phyloP scores from a whole-genome alignment of 148 eudicot species.

The Chenopodium berlandieri region DNA sequence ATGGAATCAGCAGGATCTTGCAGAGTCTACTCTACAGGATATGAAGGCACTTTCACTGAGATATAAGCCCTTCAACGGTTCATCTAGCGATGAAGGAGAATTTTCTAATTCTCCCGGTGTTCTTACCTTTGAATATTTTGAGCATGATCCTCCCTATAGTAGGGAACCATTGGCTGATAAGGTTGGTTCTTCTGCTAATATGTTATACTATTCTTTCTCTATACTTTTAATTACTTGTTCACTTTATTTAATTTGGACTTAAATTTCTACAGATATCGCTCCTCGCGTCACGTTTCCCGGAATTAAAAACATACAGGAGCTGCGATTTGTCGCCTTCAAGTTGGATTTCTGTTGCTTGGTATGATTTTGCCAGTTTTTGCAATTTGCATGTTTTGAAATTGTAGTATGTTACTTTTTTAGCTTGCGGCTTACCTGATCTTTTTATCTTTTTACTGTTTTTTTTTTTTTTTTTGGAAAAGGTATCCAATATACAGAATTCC shows the following conservation, averaged over 20 bases:
- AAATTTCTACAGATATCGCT: constrained; percentile 51
- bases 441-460: not conserved
- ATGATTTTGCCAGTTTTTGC: constrained; percentile 23
- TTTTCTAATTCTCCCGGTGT: constrained; percentile 59
- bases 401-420: not conserved
- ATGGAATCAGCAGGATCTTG: constrained; percentile 40
- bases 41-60: constrained; percentile 42
- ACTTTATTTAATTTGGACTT: not conserved
- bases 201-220: not conserved
- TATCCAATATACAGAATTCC: constrained; percentile 96
- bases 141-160: constrained; percentile 60
- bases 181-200: constrained; percentile 40
- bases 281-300: constrained; percentile 63
- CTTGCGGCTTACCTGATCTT: constrained; percentile 5
- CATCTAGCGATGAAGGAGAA: constrained; percentile 61
- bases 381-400: not conserved
- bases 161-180: constrained; percentile 94
- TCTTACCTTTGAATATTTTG: constrained; percentile 65
- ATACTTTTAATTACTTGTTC: not conserved
- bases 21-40: constrained; percentile 40
- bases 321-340: constrained; percentile 78
- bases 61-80: constrained; percentile 40
- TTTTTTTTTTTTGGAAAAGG: constrained; percentile 38
- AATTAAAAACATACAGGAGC: constrained; percentile 64
- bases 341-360: constrained; percentile 99